Evolutionary conservation across 2,329 filamentous ascomycete species (phyloP).

Genomic region (Arthrobotrys megalospora): DNA sequence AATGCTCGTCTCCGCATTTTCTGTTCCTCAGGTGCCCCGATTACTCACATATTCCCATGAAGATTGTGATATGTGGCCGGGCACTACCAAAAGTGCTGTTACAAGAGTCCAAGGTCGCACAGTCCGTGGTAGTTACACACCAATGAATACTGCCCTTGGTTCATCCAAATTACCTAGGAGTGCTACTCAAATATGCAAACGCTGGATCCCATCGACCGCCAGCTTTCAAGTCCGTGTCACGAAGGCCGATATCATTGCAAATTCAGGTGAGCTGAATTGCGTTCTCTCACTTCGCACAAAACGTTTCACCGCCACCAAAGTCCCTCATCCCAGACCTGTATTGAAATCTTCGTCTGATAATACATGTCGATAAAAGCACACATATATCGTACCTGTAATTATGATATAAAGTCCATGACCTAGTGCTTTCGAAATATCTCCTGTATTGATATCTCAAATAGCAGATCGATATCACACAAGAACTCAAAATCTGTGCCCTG

Average conservation of each 20-base stretch:
- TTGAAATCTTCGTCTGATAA: neutral
- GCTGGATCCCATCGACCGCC: neutral
- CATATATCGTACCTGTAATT: conserved; percentile 1
- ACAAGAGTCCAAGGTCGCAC: too few relatives aligned
- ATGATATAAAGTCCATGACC: conserved; percentile 22
- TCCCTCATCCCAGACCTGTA: neutral
- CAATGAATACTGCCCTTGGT: neutral
- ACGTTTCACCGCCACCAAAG: conserved; percentile 2
- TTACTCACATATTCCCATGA: conserved; percentile 17
- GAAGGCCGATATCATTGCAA: neutral
- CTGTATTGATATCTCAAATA: conserved; percentile 13
- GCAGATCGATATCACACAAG: conserved; percentile 22
- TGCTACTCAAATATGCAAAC: conserved; percentile 2
- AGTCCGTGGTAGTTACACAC: neutral
- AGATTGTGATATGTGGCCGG: conserved; percentile 2
- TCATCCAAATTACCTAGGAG: neutral
- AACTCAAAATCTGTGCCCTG: conserved; percentile 49
- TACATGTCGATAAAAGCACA: neutral
- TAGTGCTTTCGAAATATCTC: neutral
- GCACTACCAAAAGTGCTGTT: conserved; percentile 11
- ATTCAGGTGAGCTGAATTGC: neutral
- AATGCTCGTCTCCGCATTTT: conserved; percentile 42
- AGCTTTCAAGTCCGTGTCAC: conserved; percentile 15
- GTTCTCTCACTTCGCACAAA: neutral
- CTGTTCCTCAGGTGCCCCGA: conserved; percentile 40